Percentiles rank a stretch among this genome's conserved stretches.
These are phyloP conservation scores for Penicillium verhagenii DNA, from an alignment of 495 filamentous ascomycete genomes.

Conservation along the genomic window DNA sequence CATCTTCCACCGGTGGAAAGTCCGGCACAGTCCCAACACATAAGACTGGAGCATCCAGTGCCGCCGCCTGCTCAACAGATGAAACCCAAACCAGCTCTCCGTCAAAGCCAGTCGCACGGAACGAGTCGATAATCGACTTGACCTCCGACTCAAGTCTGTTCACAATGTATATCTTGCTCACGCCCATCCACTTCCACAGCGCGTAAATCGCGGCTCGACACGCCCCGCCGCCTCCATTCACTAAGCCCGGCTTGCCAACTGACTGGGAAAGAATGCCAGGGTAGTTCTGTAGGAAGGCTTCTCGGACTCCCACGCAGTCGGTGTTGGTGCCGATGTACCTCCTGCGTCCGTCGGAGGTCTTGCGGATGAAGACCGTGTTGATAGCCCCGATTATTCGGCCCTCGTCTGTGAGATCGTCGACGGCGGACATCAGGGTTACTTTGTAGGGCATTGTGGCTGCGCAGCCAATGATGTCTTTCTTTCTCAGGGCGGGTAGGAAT, in stretches of 20 bases:
- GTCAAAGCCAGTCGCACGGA: not conserved
- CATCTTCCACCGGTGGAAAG: not conserved
- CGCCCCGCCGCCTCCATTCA: conserved; percentile 60
- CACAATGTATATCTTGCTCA: not conserved
- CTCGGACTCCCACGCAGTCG: conserved; percentile 60
- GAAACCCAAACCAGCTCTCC: not conserved
- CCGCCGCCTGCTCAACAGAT: not conserved
- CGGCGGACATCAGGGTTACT: conserved; percentile 52
- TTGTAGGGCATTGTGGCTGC: conserved; percentile 68
- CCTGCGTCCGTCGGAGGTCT: conserved; percentile 31
- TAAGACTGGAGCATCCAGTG: not conserved
- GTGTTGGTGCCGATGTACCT: conserved; percentile 62
- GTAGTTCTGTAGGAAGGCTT: conserved; percentile 57
- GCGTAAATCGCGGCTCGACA: conserved; percentile 57
- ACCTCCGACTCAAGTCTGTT: not conserved
- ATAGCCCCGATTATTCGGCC: conserved; percentile 58
- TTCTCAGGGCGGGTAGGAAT: not conserved
- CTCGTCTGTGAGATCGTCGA: conserved; percentile 59
- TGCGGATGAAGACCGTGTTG: conserved; percentile 50
- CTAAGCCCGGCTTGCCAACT: conserved; percentile 39
- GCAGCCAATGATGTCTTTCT: conserved; percentile 40
- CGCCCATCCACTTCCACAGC: not conserved
- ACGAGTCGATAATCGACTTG: not conserved
- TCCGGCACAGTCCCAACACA: not conserved
- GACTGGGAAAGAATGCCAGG: conserved; percentile 26